Base-by-base conservation (phyloP, 257 asterid species). In the Cynanchum wilfordii region DNA sequence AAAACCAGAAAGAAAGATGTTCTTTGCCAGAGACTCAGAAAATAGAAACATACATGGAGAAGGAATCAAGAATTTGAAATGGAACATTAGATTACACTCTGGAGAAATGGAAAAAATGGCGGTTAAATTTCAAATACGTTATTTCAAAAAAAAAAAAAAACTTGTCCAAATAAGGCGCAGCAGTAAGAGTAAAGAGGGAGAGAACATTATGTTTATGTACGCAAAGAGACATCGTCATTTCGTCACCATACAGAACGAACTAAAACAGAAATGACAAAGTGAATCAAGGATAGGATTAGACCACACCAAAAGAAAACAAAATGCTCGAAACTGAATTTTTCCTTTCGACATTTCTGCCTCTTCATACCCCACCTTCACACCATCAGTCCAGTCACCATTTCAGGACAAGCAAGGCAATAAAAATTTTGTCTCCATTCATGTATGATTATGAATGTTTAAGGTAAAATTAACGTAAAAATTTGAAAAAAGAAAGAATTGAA, bases 241-340 rank as follows among this genome's bases (percentile, higher is more conserved):
- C 83, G 84, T 85, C 88, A 83, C 87, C 81, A 85, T 68, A 77
- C 89, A 83, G 57, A 84, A 86, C 73, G 85, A 83, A 83, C 77
- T 73, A 73, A 82, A 54, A 65, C 79, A 68, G 77, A 71, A 79
- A 68, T 68, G 69, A 71, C 71, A 52, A 66, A 27, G 47, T 68
- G 29, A 58, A 22, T 69, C 68, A 19, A 42, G 71, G 74, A 67
- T 51, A 65, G 50, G 24, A 42, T 42, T 42, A 42, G 47, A 42
- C 47, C 47, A 8, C 47, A 44, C 33, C 42, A 9, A 13, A 33
- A 33, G 4, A 59, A 9, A 60, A 10, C 8, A 70, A 69, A 68
- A 68, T 56, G 9, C 72, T 78, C 59, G 69, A 42, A 72, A 47
- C 49, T 2, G 76, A 27, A 36, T 7, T 42, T 42, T 42, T 42